Base-by-base conservation (phyloP, 108 stramenopile genomes). In the Chaetoceros tenuissimus region DNA sequence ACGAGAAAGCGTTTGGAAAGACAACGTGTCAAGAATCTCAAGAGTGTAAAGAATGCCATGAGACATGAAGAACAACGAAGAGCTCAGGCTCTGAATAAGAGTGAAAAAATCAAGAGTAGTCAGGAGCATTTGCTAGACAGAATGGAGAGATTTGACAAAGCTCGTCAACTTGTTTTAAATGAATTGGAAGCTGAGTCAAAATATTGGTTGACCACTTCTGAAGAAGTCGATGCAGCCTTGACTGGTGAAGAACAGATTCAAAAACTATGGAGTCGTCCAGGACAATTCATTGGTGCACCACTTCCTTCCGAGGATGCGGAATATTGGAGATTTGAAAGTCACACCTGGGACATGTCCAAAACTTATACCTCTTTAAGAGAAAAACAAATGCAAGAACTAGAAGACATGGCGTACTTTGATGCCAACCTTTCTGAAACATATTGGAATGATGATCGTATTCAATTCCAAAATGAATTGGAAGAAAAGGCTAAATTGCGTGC, bases 181-280 rank as follows among this genome's bases (percentile, higher is more conserved):
- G 82, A 85, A 53, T 59, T 92, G 53, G 90, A 92, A 67, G 64
- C 67, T 13, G 90, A 85, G 67, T 74, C 80, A 45, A 75, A 51
- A 22, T 50, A 81, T 34, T 92, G 90, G 90, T 46, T 92, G 50
- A 85, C 90, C 3, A 84, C 75, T 21, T 53, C 68, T 1, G 86
- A 86, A 54, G 90, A 92, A 74, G 86, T 92, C 0, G 86, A 92
- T 52, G 78, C 75, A 46, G 82, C 82, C 8, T 75, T 92, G 59
- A 69, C 75, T 28, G 68, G 64, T 52, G 68, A 68, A 18, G 68
- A 72, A 20, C 81, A 79, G 34, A 61, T 72, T 27, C 90, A 92
- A 54, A 40, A 68, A 40, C 66, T 92, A 40, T 92, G 90, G 90
- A 54, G 73, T 2, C 48, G 75, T 16, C 82, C 84, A 0, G 72